These are phyloP conservation scores for Aspergillus sparsus DNA, from an alignment of 495 filamentous ascomycete genomes.

Conservation along the genomic window DNA sequence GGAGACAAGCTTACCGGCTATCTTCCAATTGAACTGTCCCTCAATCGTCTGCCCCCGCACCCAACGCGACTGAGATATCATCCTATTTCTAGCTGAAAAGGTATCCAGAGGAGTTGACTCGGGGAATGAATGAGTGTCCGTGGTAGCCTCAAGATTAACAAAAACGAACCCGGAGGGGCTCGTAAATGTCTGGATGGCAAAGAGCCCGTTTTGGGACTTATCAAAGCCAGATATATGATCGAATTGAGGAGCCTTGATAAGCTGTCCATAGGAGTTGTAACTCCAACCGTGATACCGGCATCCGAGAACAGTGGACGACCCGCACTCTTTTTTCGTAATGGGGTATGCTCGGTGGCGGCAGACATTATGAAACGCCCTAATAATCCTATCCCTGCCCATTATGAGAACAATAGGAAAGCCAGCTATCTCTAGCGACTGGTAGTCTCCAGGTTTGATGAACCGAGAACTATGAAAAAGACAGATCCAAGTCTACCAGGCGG, in stretches of 20 bases:
- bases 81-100: conserved; percentile 17
- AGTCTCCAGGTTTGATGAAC: conserved; percentile 51
- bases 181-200: conserved; percentile 41
- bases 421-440: conserved; percentile 49
- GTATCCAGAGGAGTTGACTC: conserved; percentile 16
- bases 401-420: conserved; percentile 52
- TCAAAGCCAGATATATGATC: conserved; percentile 57
- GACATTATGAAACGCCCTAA: conserved; percentile 62
- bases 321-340: conserved; percentile 51
- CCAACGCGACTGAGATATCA: conserved; percentile 28
- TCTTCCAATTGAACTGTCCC: conserved; percentile 51
- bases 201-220: conserved; percentile 52
- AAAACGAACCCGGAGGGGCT: conserved; percentile 40
- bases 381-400: conserved; percentile 46
- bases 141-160: conserved; percentile 44
- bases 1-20: conserved; percentile 26
- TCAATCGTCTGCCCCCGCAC: conserved; percentile 39
- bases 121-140: conserved; percentile 15
- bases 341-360: conserved; percentile 61
- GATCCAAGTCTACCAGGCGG: conserved; percentile 44
- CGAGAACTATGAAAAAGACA: conserved; percentile 48
- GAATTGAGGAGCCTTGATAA: conserved; percentile 62
- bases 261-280: conserved; percentile 55
- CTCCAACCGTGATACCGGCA: conserved; percentile 68
- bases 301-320: conserved; percentile 51